Evolutionary conservation across 1,139 yeast species (phyloP), one percentile per base, ranked within the genome.

Genomic region (Saccharomyces hybrid): DNA sequence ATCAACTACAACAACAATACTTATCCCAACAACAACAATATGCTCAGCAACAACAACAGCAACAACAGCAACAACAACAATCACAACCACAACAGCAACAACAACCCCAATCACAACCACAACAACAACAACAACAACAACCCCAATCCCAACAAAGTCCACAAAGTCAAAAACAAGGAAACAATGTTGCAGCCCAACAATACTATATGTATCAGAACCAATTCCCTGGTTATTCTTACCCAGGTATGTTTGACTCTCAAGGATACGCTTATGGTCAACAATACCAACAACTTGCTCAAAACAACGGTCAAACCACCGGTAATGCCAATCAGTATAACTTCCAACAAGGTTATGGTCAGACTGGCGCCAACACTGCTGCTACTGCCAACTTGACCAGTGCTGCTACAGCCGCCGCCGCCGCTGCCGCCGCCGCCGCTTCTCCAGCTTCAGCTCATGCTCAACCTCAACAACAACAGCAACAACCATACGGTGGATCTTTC

Each of bases 141-240:
- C 59, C 56, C 34, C 60, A 50, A 42, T 26, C 31, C 5, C 50
- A 54, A 46, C 61, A 59, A 51, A 55, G 52, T 32, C 59, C 53
- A 32, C 56, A 55, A 55, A 53, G 54, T 25, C 55, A 48, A 30
- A 57, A 53, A 11, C 55, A 63, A 52, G 49, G 54, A 48, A 58
- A 58, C 26, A 57, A 57, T 16, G 60, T 61, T 16, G 58, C 57
- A 27, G 61, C 64, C 38, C 72, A 66, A 61, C 73, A 69, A 57
- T 69, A 68, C 55, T 66, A 66, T 57, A 64, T 67, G 65, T 68
- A 67, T 56, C 70, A 67, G 56, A 67, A 65, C 57, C 71, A 67
- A 54, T 68, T 65, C 56, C 73, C 73, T 51, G 72, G 70, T 51
- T 72, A 69, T 63, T 67, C 70, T 51, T 71, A 72, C 59, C 72